These are phyloP conservation scores for Cyclaneusma minus DNA, from an alignment of 2,329 filamentous ascomycete genomes.

Conservation along the genomic window DNA sequence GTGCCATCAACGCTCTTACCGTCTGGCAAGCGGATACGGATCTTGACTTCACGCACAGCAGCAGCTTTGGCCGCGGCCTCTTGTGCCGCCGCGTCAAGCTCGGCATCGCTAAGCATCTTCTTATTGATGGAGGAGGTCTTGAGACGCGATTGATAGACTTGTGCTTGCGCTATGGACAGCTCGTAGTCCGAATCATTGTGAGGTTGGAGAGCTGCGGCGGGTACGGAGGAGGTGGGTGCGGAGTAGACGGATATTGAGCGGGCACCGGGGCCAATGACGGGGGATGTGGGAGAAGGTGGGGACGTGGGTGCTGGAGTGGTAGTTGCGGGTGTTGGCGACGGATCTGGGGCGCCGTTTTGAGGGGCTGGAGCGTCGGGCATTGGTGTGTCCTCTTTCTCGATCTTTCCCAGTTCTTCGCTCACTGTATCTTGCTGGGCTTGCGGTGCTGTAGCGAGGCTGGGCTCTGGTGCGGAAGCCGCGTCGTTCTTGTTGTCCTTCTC, in stretches of 20 bases:
- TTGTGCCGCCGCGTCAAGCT: constrained; percentile 55
- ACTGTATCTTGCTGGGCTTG: constrained; percentile 4
- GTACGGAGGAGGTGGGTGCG: constrained; percentile 59
- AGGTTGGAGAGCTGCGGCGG: constrained; percentile 52
- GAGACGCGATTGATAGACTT: constrained; percentile 56
- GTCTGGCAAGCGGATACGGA: constrained; percentile 81
- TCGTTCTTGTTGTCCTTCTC: constrained; percentile 9
- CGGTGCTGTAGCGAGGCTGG: constrained; percentile 3
- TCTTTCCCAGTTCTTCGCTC: constrained; percentile 3
- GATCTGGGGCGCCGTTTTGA: too few relatives aligned
- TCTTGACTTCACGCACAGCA: constrained; percentile 48
- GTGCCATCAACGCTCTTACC: constrained; percentile 61
- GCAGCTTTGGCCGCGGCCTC: constrained; percentile 51
- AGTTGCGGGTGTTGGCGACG: too few relatives aligned
- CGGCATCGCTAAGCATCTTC: constrained; percentile 67
- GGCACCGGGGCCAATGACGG: constrained; percentile 18
- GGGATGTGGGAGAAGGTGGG: constrained; percentile 4
- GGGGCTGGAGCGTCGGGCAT: constrained; percentile 6
- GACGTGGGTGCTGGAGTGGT: constrained; percentile 8
- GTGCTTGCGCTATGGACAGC: constrained; percentile 61
- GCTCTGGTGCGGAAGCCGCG: background rate
- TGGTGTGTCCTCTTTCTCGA: background rate
- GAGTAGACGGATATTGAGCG: constrained; percentile 57
- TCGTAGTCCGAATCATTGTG: constrained; percentile 63
- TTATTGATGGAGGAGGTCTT: constrained; percentile 50